Percentiles rank a stretch among this genome's conserved stretches.
Evolutionary conservation across 257 asterid species (phyloP).

Genomic region (Nicotiana noctiflora): DNA sequence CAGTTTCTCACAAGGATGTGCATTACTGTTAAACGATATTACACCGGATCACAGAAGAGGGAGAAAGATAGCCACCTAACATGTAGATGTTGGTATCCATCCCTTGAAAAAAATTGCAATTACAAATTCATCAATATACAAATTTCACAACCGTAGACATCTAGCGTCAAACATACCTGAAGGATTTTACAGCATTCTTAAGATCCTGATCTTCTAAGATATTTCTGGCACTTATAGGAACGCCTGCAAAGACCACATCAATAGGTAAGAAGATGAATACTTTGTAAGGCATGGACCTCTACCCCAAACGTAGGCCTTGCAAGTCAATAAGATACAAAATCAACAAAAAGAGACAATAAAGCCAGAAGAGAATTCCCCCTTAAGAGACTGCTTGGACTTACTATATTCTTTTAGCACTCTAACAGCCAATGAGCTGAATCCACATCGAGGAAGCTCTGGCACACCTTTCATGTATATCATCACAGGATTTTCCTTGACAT

Average conservation of each 20-base stretch:
- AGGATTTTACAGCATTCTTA: slow-evolving; percentile 74
- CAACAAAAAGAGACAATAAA: not conserved
- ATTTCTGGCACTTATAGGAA: slow-evolving; percentile 74
- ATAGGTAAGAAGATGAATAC: slow-evolving; percentile 11
- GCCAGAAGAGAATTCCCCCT: not conserved
- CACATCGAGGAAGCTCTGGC: slow-evolving; percentile 85
- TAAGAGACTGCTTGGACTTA: slow-evolving; percentile 27
- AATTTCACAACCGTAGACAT: not conserved
- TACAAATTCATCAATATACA: not conserved
- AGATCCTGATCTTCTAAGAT: slow-evolving; percentile 80
- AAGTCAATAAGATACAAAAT: not conserved
- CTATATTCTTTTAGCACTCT: slow-evolving; percentile 75
- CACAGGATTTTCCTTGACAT: slow-evolving; percentile 84
- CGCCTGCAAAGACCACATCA: slow-evolving; percentile 40
- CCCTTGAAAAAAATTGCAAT: not conserved
- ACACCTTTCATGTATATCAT: slow-evolving; percentile 98
- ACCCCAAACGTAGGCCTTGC: not conserved
- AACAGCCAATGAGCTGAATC: slow-evolving; percentile 92
- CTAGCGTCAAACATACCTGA: slow-evolving; percentile 41
- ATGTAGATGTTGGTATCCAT: not conserved
- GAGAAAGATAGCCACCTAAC: not conserved
- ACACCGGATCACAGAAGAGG: not conserved
- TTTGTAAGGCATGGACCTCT: not conserved
- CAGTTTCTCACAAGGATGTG: not conserved
- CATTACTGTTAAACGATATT: not conserved